Evolutionary conservation across 1,284 basidiomycete genomes (phyloP).

Genomic region (Ustilago crameri): DNA sequence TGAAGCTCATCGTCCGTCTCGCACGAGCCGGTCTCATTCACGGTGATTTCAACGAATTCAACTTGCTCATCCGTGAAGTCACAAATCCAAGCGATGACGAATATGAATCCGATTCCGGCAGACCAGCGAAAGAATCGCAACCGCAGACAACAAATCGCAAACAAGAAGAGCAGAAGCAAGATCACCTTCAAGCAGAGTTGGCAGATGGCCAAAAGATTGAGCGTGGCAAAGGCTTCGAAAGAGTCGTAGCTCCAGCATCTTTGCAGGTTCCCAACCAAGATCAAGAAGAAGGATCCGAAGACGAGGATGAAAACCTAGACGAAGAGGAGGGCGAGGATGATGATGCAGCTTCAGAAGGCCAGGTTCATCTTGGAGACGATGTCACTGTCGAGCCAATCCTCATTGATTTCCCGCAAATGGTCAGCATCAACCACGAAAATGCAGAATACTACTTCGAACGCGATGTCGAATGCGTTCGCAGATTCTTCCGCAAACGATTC

Average conservation of each 20-base stretch:
- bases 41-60: conserved; percentile 99
- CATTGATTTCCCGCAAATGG: conserved; percentile 99
- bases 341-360: conserved; percentile 73
- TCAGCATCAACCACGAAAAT: conserved; percentile 94
- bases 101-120: conserved; percentile 27
- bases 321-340: conserved; percentile 45
- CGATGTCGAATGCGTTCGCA: conserved; percentile 94
- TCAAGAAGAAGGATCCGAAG: conserved; percentile 5
- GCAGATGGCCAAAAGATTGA: conserved; percentile 44
- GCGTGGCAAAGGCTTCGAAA: conserved; percentile 60
- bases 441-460: conserved; percentile 99
- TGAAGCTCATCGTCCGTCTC: conserved; percentile 95
- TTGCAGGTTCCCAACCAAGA: conserved; percentile 22
- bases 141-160: conserved; percentile 5
- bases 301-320: no score
- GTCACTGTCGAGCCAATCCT: conserved; percentile 82
- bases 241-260: conserved; percentile 36
- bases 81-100: conserved; percentile 24
- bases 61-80: conserved; percentile 83
- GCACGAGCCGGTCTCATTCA: conserved; percentile 93
- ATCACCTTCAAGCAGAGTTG: conserved; percentile 14
- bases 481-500: conserved; percentile 91
- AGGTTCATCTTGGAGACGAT: conserved; percentile 82
- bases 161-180: neutral
- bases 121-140: conserved; percentile 15